phyloP scores from a whole-genome alignment of 179 eudicot species.

The Gypsophila paniculata region DNA sequence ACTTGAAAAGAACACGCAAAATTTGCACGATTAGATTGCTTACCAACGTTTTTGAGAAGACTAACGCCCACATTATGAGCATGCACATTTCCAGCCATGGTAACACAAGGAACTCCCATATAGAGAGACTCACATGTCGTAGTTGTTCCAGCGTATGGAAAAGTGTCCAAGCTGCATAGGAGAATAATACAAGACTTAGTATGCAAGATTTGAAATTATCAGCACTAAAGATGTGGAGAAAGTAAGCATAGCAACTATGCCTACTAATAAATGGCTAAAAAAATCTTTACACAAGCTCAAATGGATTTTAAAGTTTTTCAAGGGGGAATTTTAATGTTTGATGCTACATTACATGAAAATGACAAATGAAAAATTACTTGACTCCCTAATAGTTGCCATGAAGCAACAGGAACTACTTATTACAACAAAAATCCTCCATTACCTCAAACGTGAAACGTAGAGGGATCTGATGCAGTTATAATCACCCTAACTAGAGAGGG shows the following conservation, averaged over 20 bases:
- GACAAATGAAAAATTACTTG: too few relatives aligned
- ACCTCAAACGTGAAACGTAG: not conserved
- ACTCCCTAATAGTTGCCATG: too few relatives aligned
- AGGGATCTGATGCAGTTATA: not conserved
- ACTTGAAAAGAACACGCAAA: not conserved
- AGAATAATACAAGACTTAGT: conserved; percentile 14
- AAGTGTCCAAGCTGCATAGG: conserved; percentile 82
- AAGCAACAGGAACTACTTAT: too few relatives aligned
- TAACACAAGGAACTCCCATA: conserved; percentile 99
- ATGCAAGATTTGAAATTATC: not conserved
- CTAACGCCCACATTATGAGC: conserved; percentile 98
- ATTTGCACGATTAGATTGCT: conserved; percentile 21
- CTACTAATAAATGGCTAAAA: not conserved
- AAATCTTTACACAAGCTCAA: not conserved
- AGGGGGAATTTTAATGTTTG: not conserved
- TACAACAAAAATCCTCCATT: not conserved
- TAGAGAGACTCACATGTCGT: conserved; percentile 94
- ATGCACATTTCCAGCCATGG: conserved; percentile 91
- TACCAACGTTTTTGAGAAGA: conserved; percentile 86
- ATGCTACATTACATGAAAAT: not conserved
- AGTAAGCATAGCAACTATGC: conserved; percentile 2
- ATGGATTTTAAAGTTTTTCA: not conserved
- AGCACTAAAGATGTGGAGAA: not conserved
- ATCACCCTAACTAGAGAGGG: not conserved
- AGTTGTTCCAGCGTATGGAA: conserved; percentile 99